Percentiles rank a stretch among this genome's conserved stretches.
Conservation (phyloP, 1,139 yeast species). For the Ashbya aceris region DNA sequence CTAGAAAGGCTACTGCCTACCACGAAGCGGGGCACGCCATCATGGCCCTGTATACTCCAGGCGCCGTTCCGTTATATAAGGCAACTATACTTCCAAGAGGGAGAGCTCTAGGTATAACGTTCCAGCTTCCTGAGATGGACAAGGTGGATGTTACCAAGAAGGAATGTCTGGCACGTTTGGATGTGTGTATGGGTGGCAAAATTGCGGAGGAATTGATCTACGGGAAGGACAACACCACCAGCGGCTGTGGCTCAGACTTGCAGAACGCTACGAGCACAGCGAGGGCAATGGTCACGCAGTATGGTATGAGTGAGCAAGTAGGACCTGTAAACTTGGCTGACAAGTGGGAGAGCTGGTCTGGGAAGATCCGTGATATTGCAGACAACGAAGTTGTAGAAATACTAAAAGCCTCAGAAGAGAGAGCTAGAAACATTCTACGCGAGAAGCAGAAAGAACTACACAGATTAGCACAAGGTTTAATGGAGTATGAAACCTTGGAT, state of each 20-base stretch:
- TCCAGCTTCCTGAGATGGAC: slow-evolving; percentile 97
- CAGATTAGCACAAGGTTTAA: slow-evolving; percentile 82
- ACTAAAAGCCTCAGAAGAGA: slow-evolving; percentile 63
- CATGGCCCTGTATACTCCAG: slow-evolving; percentile 89
- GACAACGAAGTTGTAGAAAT: slow-evolving; percentile 82
- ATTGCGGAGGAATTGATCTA: slow-evolving; percentile 90
- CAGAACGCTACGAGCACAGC: slow-evolving; percentile 88
- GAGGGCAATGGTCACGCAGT: slow-evolving; percentile 91
- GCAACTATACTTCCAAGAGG: slow-evolving; percentile 97
- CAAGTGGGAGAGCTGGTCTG: slow-evolving; percentile 93
- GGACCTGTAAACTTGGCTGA: slow-evolving; percentile 88
- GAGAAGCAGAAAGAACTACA: slow-evolving; percentile 64
- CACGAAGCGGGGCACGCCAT: slow-evolving; percentile 99
- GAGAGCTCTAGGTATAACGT: slow-evolving; percentile 89
- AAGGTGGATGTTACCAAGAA: slow-evolving; percentile 85
- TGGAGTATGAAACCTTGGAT: slow-evolving; percentile 91
- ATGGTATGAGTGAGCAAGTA: slow-evolving; percentile 90
- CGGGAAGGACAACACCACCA: slow-evolving; percentile 86
- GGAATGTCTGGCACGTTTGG: slow-evolving; percentile 85
- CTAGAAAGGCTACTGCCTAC: slow-evolving; percentile 87
- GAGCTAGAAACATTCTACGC: slow-evolving; percentile 62
- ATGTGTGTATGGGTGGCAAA: slow-evolving; percentile 98
- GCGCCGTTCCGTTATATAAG: slow-evolving; percentile 94
- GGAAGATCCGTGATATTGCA: slow-evolving; percentile 76
- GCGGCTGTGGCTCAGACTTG: slow-evolving; percentile 90